Evolutionary conservation across 345 rosid species (phyloP).

Genomic region (Pistacia atlantica): DNA sequence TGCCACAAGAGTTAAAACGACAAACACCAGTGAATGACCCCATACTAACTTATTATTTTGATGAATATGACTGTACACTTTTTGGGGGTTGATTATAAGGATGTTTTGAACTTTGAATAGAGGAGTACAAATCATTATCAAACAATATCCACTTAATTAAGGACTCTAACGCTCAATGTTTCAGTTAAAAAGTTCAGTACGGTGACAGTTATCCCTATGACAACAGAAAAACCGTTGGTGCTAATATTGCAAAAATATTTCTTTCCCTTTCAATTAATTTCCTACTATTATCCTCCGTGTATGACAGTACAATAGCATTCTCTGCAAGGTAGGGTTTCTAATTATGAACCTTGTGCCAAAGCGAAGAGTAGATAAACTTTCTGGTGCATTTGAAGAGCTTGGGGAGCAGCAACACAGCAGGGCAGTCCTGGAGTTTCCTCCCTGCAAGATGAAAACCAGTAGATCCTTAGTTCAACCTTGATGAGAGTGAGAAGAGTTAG

Average conservation of each 20-base stretch:
- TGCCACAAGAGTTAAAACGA: conserved; percentile 26
- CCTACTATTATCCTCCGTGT: not conserved
- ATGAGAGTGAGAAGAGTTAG: conserved; percentile 3
- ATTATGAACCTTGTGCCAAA: conserved; percentile 77
- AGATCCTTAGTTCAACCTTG: conserved; percentile 5
- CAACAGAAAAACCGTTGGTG: not conserved
- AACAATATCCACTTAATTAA: not conserved
- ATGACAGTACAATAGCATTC: not conserved
- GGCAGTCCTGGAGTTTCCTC: conserved; percentile 81
- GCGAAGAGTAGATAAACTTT: conserved; percentile 85
- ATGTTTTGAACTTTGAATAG: not conserved
- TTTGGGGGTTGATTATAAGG: too few relatives aligned
- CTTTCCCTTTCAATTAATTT: not conserved
- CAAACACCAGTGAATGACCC: not conserved
- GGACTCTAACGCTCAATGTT: not conserved
- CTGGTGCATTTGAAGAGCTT: conserved; percentile 73
- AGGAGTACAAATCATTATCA: not conserved
- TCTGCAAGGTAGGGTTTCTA: not conserved
- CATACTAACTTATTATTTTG: not conserved
- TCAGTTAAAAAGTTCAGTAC: not conserved
- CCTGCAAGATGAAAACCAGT: conserved; percentile 46
- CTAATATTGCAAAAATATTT: not conserved
- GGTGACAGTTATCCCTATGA: not conserved
- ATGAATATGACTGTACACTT: not conserved
- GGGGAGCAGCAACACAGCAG: conserved; percentile 94